Evolutionary conservation across 1,284 basidiomycete genomes (phyloP).

Genomic region (Abortiporus biennis): DNA sequence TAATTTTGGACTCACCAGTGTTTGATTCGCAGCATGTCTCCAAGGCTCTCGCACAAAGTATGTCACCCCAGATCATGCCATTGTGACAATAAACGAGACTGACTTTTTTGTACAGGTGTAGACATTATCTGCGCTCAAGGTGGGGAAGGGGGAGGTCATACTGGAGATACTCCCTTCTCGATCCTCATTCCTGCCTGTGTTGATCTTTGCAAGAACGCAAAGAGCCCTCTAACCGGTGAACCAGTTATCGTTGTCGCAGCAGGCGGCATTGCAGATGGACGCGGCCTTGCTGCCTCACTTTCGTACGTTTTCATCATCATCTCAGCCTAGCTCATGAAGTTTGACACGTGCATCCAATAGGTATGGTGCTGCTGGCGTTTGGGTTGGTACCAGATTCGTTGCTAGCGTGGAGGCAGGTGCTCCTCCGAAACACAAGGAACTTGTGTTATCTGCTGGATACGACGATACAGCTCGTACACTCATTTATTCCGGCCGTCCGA

Average conservation of each 20-base stretch:
- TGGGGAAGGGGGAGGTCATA: slow-evolving; percentile 76
- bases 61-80: slow-evolving; percentile 1
- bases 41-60: slow-evolving; percentile 73
- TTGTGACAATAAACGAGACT: background rate
- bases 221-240: slow-evolving; percentile 71
- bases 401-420: slow-evolving; percentile 80
- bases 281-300: slow-evolving; percentile 74
- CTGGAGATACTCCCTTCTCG: slow-evolving; percentile 72
- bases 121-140: slow-evolving; percentile 86
- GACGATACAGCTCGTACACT: slow-evolving; percentile 70
- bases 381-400: slow-evolving; percentile 92
- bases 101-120: slow-evolving; percentile 44
- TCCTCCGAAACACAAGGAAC: slow-evolving; percentile 75
- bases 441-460: slow-evolving; percentile 57
- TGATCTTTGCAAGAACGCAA: slow-evolving; percentile 60
- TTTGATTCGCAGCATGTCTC: slow-evolving; percentile 53
- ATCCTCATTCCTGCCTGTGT: slow-evolving; percentile 76
- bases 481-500: slow-evolving; percentile 80
- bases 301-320: slow-evolving; percentile 39
- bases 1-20: background rate
- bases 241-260: slow-evolving; percentile 77
- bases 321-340: background rate
- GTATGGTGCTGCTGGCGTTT: slow-evolving; percentile 78
- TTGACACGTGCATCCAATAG: background rate
- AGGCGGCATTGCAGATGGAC: slow-evolving; percentile 80